These are phyloP conservation scores for Cryptococcus deneoformans DNA, from an alignment of 1,284 basidiomycete genomes.

Conservation along the genomic window DNA sequence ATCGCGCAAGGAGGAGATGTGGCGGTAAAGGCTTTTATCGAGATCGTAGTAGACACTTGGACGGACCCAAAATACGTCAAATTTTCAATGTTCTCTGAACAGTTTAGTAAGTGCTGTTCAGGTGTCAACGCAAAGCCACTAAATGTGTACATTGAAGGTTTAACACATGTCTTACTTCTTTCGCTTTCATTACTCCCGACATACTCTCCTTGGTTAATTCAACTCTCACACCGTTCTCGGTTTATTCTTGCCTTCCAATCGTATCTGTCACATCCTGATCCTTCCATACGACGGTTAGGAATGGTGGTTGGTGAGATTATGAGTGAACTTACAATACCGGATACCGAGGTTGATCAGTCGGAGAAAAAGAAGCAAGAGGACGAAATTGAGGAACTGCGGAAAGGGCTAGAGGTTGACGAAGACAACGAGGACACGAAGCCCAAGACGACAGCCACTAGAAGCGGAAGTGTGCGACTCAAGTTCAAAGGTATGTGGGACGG, in stretches of 20 bases:
- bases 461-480: conserved; percentile 62
- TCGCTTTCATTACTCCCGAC: conserved; percentile 60
- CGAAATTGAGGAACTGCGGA: conserved; percentile 41
- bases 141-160: conserved; percentile 51
- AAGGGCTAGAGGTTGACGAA: conserved; percentile 39
- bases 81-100: conserved; percentile 40
- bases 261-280: conserved; percentile 77
- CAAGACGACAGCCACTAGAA: conserved; percentile 11
- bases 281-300: conserved; percentile 76
- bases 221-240: conserved; percentile 53
- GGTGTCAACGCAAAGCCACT: no score
- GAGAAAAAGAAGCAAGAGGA: conserved; percentile 16
- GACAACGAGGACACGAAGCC: conserved; percentile 1
- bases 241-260: conserved; percentile 72
- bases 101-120: conserved; percentile 35
- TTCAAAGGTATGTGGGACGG: conserved; percentile 81
- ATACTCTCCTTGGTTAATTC: conserved; percentile 50
- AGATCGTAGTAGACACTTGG: conserved; percentile 42
- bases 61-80: conserved; percentile 47
- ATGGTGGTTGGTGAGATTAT: conserved; percentile 86
- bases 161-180: conserved; percentile 68
- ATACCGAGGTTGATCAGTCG: conserved; percentile 4
- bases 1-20: conserved; percentile 27
- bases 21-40: conserved; percentile 51
- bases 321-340: conserved; percentile 34